Conservation (phyloP, 2,329 filamentous ascomycete genomes). For the Trichoderma sp. region DNA sequence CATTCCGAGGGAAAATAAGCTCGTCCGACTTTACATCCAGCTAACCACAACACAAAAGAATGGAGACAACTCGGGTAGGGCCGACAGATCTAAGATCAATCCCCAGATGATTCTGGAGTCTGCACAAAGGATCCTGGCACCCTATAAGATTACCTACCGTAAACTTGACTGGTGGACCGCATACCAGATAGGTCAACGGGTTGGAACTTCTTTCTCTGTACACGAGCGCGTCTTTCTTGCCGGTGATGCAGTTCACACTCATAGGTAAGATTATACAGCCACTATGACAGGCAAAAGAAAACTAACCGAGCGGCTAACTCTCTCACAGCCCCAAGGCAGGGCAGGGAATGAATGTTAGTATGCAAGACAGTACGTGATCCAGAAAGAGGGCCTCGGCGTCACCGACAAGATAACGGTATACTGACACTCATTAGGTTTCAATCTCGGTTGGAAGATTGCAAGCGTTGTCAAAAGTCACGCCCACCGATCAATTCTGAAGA, state of each 20-base stretch:
- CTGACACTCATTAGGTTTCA: neutral
- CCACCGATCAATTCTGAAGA: neutral
- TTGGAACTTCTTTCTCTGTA: neutral
- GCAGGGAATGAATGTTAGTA: neutral
- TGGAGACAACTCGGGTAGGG: neutral
- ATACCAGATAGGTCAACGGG: conserved; percentile 63
- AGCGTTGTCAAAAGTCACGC: neutral
- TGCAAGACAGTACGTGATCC: neutral
- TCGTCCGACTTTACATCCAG: conserved; percentile 8
- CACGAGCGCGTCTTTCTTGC: neutral
- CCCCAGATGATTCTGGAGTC: conserved; percentile 60
- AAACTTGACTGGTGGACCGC: conserved; percentile 57
- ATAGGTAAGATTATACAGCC: neutral
- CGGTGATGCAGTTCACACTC: neutral
- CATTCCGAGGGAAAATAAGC: conserved; percentile 1
- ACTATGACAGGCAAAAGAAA: too few species aligned
- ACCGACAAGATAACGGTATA: too few species aligned
- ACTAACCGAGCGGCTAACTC: neutral
- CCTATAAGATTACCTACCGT: conserved; percentile 63
- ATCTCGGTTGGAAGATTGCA: neutral
- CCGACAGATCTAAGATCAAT: conserved; percentile 45
- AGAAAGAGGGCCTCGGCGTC: too few species aligned
- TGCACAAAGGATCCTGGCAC: conserved; percentile 62
- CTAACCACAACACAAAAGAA: neutral
- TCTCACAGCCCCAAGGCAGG: neutral